Evolutionary conservation across 495 filamentous ascomycete genomes (phyloP), one percentile per base, ranked within the genome.

Genomic region (Hyaloscypha finlandica): DNA sequence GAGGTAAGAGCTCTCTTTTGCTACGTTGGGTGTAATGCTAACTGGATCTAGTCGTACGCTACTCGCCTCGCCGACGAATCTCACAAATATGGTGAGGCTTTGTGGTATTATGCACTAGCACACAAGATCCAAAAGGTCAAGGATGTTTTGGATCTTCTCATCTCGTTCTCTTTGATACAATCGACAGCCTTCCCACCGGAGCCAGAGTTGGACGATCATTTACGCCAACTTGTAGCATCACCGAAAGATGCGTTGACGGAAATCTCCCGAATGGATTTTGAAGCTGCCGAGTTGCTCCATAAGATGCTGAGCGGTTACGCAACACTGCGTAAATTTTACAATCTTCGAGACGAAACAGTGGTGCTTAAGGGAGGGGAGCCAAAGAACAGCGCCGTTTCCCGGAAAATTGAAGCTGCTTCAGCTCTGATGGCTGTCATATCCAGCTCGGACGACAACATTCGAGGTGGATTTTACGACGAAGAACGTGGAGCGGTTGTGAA

Each of bases 281-380:
- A 92, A 70, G 93, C 91, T 11, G 93, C 93, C 29, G 82, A 87
- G 63, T 86, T 95, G 11, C 81, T 97, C 2, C 90, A 91, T 58
- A 89, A 86, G 66, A 88, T 92, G 73, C 85, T 96, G n/a, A 93
- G 89, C 74, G 94, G 94, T 39, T 97, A 97, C 71, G 94, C 92
- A 39, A 93, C 90, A 0, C 81, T 97, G 6, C 87, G 93, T 19
- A 88, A 88, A 68, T 97, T 93, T 78, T 97, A 96, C 75, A 89
- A 93, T 69, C 84, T 92, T 48, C 87, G 94, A 56, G 93, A 97
- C 68, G 83, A 89, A 67, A 82, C 84, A 12, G 65, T 85, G 2
- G 68, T 70, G 25, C 61, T 37, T 14, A 9, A 61, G 57, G 72
- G 78, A 11, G 80, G 80, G n/a, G 76, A 59, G 25, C 29, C 69